Evolutionary conservation across 2,329 filamentous ascomycete genomes (phyloP), one percentile per base, ranked within the genome.

Genomic region (Lachnum nothofagi): DNA sequence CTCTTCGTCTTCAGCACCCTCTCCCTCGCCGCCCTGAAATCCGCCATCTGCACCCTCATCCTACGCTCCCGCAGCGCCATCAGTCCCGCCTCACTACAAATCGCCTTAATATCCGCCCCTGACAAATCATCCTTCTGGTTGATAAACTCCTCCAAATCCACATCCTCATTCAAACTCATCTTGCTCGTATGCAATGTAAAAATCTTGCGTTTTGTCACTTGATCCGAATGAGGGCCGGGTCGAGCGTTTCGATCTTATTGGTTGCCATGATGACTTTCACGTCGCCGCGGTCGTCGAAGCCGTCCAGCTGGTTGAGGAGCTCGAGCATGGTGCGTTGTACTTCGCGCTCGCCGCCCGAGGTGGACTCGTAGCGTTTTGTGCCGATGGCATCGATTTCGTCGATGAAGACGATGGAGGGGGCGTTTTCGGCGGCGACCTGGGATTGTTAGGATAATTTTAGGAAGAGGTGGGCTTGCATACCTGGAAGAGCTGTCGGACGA

Each of bases 231-330:
- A 98, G 77, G 16, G 93, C 93, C 47, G 93, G 93, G 65, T 98
- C 94, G 23, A 98, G 78, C 3, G 89, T 95, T 60, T 98, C 94
- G 60, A 98, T 98, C 81, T 98, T 98, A 83, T 98, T 98, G 59
- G 93, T 98, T 10, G 93, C 94, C 91, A 98, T 97, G 69, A 98
- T 91, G 54, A 98, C 93, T 77, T 98, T 98, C 71, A 98, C 91
- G 67, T 98, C 93, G 60, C 93, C 94, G 53, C 93, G 88, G 70
- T 98, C 94, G 66, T 98, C 93, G 72, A 98, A 98, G 63, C 93
- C 93, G 67, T 98, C 93, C 7, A 98, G 83, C 74, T 98, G 93
- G 72, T 98, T 98, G 35, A 98, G 83, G 46, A 98, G 80, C 67
- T 98, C 93, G 70, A 98, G 75, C 93, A 98, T 98, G 42, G 93